Conservation (phyloP, 495 filamentous ascomycete genomes). For the Bombardia bombarda region DNA sequence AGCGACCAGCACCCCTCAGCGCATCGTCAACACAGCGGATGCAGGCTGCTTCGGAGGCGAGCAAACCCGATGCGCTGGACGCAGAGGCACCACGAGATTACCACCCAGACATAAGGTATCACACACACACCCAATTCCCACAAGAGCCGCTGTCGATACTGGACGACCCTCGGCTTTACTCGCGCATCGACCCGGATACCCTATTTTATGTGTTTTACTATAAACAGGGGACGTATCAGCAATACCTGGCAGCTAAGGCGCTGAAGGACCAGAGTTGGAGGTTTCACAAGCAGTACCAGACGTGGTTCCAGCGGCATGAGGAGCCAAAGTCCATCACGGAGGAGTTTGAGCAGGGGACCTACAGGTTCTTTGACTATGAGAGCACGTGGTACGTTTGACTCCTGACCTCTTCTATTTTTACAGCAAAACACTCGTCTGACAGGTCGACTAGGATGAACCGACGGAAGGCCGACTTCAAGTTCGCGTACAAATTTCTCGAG, state of each 20-base stretch:
- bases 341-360: conserved; percentile 96
- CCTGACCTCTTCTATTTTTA: background rate
- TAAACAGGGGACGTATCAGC: conserved; percentile 89
- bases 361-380: conserved; percentile 98
- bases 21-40: conserved; percentile 62
- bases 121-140: conserved; percentile 78
- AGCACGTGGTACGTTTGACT: conserved; percentile 78
- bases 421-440: background rate
- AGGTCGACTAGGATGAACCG: conserved; percentile 85
- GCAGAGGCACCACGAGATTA: conserved; percentile 76
- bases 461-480: conserved; percentile 96
- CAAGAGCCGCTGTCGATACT: conserved; percentile 85
- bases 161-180: conserved; percentile 81
- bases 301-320: conserved; percentile 97
- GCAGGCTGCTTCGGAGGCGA: conserved; percentile 60
- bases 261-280: conserved; percentile 96
- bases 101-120: conserved; percentile 69
- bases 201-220: conserved; percentile 99
- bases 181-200: conserved; percentile 85
- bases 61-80: conserved; percentile 67
- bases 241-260: conserved; percentile 92
- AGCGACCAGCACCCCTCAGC: conserved; percentile 46
- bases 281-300: conserved; percentile 99
- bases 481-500: conserved; percentile 81
- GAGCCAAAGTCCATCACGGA: conserved; percentile 98